phyloP scores from a whole-genome alignment of 306 rosid genomes.

The Castanea sativa region DNA sequence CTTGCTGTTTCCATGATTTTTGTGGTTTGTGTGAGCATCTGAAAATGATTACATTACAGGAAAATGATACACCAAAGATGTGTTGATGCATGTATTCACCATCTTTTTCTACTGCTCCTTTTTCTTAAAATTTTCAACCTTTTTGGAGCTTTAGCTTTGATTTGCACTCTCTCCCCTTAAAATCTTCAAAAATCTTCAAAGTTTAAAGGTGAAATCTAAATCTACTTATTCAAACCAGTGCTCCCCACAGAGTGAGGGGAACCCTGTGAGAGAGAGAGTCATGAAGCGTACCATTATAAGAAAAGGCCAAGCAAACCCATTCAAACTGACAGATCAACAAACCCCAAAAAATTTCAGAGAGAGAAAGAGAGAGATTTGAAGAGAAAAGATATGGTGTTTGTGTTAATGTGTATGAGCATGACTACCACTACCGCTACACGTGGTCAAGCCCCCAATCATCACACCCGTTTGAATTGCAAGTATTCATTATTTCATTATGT shows the following conservation, averaged over 20 bases:
- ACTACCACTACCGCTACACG: slow-evolving; percentile 32
- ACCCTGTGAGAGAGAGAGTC: slow-evolving; percentile 11
- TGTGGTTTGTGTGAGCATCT: not conserved
- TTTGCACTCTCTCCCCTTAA: slow-evolving; percentile 16
- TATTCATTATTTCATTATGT: not conserved
- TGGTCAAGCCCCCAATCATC: slow-evolving; percentile 36
- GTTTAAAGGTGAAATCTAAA: slow-evolving; percentile 43
- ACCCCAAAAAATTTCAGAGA: slow-evolving; percentile 32
- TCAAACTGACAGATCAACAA: slow-evolving; percentile 48
- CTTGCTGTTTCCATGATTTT: not conserved
- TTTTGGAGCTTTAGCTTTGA: slow-evolving; percentile 15
- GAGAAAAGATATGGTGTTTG: slow-evolving; percentile 20
- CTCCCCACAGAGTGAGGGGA: slow-evolving; percentile 28
- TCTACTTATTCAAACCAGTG: slow-evolving; percentile 45
- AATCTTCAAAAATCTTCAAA: slow-evolving; percentile 24
- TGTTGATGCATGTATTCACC: not conserved
- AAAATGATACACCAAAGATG: not conserved
- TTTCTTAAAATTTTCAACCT: slow-evolving; percentile 22
- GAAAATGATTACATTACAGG: not conserved
- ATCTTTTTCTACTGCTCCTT: not conserved
- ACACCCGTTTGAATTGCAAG: slow-evolving; percentile 21
- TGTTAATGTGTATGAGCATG: slow-evolving; percentile 27
- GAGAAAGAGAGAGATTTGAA: slow-evolving; percentile 22
- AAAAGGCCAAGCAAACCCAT: slow-evolving; percentile 56
- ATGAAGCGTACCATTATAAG: slow-evolving; percentile 25